A percentile compares a stretch with the other conserved stretches of the same genome.
Evolutionary conservation across 2,329 filamentous ascomycete genomes (phyloP).

Genomic region (Keithomyces neogunnii): DNA sequence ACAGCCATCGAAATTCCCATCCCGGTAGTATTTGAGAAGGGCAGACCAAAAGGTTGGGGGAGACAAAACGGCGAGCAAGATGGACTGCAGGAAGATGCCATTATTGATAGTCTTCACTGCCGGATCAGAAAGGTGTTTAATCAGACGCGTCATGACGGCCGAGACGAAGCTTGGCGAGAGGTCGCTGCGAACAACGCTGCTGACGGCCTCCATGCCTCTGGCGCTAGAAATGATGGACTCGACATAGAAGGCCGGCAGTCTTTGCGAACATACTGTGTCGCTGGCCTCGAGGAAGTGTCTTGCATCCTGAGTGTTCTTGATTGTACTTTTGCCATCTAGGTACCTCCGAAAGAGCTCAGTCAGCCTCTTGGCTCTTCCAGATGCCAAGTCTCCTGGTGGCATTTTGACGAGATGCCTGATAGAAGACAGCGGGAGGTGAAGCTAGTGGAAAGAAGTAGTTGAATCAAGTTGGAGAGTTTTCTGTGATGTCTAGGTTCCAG

Average conservation of each 20-base stretch:
- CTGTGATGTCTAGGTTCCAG: too few relatives aligned
- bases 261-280: conserved; percentile 5
- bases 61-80: conserved; percentile 6
- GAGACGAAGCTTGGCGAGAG: conserved; percentile 1
- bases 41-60: conserved; percentile 10
- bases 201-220: conserved; percentile 5
- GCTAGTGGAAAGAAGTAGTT: not conserved
- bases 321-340: conserved; percentile 4
- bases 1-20: not conserved
- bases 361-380: not conserved
- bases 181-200: conserved; percentile 8
- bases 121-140: not conserved
- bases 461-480: not conserved
- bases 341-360: conserved; percentile 5
- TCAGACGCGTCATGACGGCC: not conserved
- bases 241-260: conserved; percentile 4
- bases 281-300: conserved; percentile 11
- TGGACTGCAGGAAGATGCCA: conserved; percentile 6
- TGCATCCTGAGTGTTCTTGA: conserved; percentile 9
- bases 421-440: not conserved
- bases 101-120: conserved; percentile 7
- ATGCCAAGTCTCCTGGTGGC: not conserved
- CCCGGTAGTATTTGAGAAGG: conserved; percentile 1
- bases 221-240: conserved; percentile 7
- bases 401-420: not conserved